Evolutionary conservation across 768 basidiomycete genomes (phyloP), one percentile per base, ranked within the genome.

Genomic region (Mycena indigotica): DNA sequence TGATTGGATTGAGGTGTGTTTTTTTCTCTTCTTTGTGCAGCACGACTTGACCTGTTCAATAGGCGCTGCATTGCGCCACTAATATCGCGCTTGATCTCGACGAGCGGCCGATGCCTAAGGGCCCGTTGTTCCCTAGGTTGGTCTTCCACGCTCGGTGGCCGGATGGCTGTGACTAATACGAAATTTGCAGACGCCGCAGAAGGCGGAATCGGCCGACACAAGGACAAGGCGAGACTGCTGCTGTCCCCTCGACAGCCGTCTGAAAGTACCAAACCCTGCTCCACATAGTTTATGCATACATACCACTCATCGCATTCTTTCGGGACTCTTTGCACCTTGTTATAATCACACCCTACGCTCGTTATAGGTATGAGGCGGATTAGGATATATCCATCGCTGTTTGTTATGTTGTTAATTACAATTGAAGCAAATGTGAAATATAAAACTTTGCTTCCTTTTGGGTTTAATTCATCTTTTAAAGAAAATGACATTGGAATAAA

Each of bases 51-150:
- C 28, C 51, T 49, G 45, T 28, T 17, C 38, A 28, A 6, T 64
- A 93, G 89, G 89, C 85, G 12, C 80, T 98, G 58, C 95, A 98
- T 76, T 88, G 94, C 50, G 92, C 93, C 2, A 86, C 91, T 6
- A 96, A 96, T 71, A 86, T 98, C 54, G 83, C 96, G 1, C 76
- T 97, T 41, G 97, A 99, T 70, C 74, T 99, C 61, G 97, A 99
- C 69, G 87, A 88, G 53, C 82, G 97, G 52, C 81, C 84, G 26
- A 97, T 98, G 95, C 95, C 95, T 6, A 87, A 87, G 64, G 92
- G 94, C 0, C 91, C 92, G 13, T 69, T 93, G 70, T 89, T 93
- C 72, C 91, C 92, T 41, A 83, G 90, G 88, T 90, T 55, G 35
- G 84, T 79, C 26, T 8, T 10, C 8, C 15, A 15, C n/a, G 35